Conservation (phyloP, 495 filamentous ascomycete species). For the Neurospora sp. region DNA sequence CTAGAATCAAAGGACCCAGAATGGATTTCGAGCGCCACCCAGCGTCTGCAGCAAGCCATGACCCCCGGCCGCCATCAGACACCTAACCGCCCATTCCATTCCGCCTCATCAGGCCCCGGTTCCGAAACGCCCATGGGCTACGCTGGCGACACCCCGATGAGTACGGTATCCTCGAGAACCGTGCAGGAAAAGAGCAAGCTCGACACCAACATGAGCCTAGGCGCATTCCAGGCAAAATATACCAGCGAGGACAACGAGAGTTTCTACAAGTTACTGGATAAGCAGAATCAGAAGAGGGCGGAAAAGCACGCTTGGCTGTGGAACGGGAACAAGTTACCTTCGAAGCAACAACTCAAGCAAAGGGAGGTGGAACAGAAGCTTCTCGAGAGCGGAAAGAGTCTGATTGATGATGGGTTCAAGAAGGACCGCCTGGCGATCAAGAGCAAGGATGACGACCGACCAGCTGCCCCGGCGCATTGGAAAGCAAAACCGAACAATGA, state of each 20-base stretch:
- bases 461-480: slow-evolving; percentile 72
- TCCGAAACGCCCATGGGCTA: slow-evolving; percentile 43
- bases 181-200: slow-evolving; percentile 38
- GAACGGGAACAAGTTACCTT: slow-evolving; percentile 78
- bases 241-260: slow-evolving; percentile 96
- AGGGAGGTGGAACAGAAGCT: slow-evolving; percentile 56
- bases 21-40: slow-evolving; percentile 77
- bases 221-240: slow-evolving; percentile 82
- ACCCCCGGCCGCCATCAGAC: slow-evolving; percentile 54
- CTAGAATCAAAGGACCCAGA: slow-evolving; percentile 70
- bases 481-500: slow-evolving; percentile 63
- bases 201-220: slow-evolving; percentile 72
- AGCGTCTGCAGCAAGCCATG: slow-evolving; percentile 69
- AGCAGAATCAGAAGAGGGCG: slow-evolving; percentile 72
- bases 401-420: slow-evolving; percentile 41
- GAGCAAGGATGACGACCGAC: slow-evolving; percentile 53
- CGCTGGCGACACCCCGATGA: slow-evolving; percentile 58
- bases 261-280: slow-evolving; percentile 87
- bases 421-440: slow-evolving; percentile 46
- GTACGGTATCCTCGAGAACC: slow-evolving; percentile 35
- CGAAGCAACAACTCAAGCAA: slow-evolving; percentile 76
- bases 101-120: slow-evolving; percentile 20
- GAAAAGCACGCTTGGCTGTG: slow-evolving; percentile 84
- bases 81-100: slow-evolving; percentile 14
- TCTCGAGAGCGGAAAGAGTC: slow-evolving; percentile 34